These are phyloP conservation scores for Colletotrichum sp. DNA, from an alignment of 2,329 filamentous ascomycete species.

Conservation along the genomic window DNA sequence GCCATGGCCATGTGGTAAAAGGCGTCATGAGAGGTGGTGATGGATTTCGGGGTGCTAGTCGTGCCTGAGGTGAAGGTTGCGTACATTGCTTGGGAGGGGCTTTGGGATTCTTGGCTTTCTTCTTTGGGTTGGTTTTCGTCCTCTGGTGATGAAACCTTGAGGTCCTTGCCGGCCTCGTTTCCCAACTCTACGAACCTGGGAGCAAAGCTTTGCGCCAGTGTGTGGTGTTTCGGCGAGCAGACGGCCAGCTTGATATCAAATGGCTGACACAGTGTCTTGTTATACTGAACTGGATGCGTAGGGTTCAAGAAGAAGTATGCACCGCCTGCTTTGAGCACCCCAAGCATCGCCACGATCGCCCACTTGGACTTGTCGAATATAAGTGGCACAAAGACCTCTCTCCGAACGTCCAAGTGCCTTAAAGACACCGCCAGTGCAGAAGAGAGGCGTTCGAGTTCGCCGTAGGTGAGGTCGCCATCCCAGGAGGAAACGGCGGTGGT, in stretches of 20 bases:
- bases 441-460: not conserved
- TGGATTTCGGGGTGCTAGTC: conserved; percentile 60
- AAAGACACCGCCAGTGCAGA: conserved; percentile 24
- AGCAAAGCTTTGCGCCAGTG: too few relatives aligned
- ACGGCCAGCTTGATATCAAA: too few relatives aligned
- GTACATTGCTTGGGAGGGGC: conserved; percentile 15
- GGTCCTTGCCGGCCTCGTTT: too few relatives aligned
- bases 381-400: conserved; percentile 31
- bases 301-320: conserved; percentile 36
- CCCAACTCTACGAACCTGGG: too few relatives aligned
- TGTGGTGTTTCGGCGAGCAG: too few relatives aligned
- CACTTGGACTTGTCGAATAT: conserved; percentile 36
- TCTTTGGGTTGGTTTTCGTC: too few relatives aligned
- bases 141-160: too few relatives aligned
- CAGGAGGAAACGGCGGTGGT: conserved; percentile 18
- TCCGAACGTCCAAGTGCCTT: conserved; percentile 24
- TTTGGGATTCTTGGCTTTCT: too few relatives aligned
- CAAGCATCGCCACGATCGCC: conserved; percentile 33
- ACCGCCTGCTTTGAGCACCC: conserved; percentile 35
- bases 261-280: too few relatives aligned
- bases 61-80: conserved; percentile 64
- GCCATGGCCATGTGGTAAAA: conserved; percentile 14
- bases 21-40: conserved; percentile 38
- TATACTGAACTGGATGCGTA: not conserved
- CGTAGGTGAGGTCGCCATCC: not conserved